A percentile compares a stretch with the other conserved stretches of the same genome.
Conservation (phyloP, 1,284 basidiomycete genomes). For the Termitomyces sp. region DNA sequence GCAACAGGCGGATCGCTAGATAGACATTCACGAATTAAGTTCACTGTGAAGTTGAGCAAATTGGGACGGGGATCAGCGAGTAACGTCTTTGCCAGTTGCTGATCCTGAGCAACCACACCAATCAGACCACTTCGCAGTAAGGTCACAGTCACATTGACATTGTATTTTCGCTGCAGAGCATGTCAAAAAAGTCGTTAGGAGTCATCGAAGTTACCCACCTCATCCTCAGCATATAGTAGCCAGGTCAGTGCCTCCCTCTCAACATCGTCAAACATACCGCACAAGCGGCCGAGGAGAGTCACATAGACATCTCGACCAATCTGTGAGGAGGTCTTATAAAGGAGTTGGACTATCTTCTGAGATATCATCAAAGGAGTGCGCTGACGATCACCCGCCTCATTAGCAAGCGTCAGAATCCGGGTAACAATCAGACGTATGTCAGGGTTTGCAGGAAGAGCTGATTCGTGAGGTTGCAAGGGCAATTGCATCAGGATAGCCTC, state of each 20-base stretch:
- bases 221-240: conserved; percentile 96
- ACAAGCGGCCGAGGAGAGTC: conserved; percentile 83
- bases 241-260: conserved; percentile 96
- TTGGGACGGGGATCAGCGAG: conserved; percentile 75
- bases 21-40: conserved; percentile 84
- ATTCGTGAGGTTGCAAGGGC: conserved; percentile 55
- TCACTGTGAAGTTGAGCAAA: conserved; percentile 80
- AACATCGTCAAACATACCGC: conserved; percentile 86
- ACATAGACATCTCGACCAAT: conserved; percentile 91
- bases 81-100: conserved; percentile 87
- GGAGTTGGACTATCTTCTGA: conserved; percentile 86
- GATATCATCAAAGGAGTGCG: conserved; percentile 90
- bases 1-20: conserved; percentile 76
- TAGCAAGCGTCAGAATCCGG: conserved; percentile 77
- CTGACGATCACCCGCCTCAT: conserved; percentile 73
- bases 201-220: conserved; percentile 45
- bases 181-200: conserved; percentile 7
- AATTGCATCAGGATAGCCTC: conserved; percentile 75
- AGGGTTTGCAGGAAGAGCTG: conserved; percentile 73
- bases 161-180: conserved; percentile 75
- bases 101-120: conserved; percentile 77
- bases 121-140: conserved; percentile 84
- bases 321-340: conserved; percentile 82
- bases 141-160: conserved; percentile 89
- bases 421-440: conserved; percentile 83